A percentile compares a stretch with the other conserved stretches of the same genome.
phyloP scores from a whole-genome alignment of 352 stramenopile species.

The Halophytophthora batemanensis region DNA sequence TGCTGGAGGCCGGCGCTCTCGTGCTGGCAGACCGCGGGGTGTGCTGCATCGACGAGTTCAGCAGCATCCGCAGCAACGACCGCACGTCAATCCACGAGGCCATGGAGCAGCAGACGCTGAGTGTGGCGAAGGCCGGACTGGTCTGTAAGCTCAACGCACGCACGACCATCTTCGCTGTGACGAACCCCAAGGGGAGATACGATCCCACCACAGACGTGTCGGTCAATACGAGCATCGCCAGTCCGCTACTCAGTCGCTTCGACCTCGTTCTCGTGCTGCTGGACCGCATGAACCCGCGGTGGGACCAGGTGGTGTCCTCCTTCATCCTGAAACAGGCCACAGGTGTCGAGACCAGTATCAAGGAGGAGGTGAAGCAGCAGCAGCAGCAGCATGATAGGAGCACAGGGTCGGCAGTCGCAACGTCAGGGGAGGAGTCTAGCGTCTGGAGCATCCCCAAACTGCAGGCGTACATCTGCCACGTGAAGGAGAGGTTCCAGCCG shows the following conservation, averaged over 20 bases:
- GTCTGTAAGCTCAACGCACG: conserved; percentile 95
- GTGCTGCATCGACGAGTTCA: conserved; percentile 98
- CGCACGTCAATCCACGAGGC: conserved; percentile 94
- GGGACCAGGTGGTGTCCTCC: conserved; percentile 93
- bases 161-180: conserved; percentile 95
- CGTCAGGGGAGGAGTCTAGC: conserved; percentile 10
- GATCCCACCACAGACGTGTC: conserved; percentile 88
- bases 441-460: conserved; percentile 90
- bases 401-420: conserved; percentile 1
- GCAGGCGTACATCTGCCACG: conserved; percentile 91
- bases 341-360: conserved; percentile 22
- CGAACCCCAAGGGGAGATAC: conserved; percentile 90
- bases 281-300: conserved; percentile 83
- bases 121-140: conserved; percentile 96
- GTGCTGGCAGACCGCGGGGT: conserved; percentile 90
- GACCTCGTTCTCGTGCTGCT: conserved; percentile 96
- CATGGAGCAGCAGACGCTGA: conserved; percentile 98
- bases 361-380: conserved; percentile 18
- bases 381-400: background rate
- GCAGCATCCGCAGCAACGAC: conserved; percentile 93
- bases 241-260: conserved; percentile 96
- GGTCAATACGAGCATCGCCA: conserved; percentile 94
- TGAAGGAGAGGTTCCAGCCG: conserved; percentile 88
- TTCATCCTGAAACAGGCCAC: conserved; percentile 93
- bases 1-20: conserved; percentile 94